phyloP scores from a whole-genome alignment of 2,329 filamentous ascomycete genomes.

The Raffaelea albimanens region DNA sequence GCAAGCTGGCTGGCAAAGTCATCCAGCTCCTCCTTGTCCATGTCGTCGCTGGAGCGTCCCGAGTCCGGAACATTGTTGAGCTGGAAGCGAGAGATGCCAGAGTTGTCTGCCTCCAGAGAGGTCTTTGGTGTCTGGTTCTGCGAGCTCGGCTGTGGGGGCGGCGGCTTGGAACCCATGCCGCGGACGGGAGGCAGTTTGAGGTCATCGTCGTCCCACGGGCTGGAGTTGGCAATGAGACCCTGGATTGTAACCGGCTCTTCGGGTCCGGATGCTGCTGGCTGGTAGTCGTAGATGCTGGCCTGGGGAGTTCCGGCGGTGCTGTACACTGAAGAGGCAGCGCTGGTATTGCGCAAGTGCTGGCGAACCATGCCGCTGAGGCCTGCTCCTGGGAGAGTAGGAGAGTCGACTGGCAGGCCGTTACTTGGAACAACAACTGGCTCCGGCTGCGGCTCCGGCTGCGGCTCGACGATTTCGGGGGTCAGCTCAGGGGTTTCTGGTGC shows the following conservation, averaged over 20 bases:
- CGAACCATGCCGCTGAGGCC: constrained; percentile 75
- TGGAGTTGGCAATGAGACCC: constrained; percentile 25
- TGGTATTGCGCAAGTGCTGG: constrained; percentile 74
- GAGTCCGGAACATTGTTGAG: neutral
- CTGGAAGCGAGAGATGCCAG: neutral
- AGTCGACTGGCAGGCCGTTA: constrained; percentile 42
- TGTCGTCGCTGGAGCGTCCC: constrained; percentile 19
- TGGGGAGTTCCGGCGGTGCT: constrained; percentile 21
- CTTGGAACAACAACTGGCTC: constrained; percentile 14
- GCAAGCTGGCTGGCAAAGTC: constrained; percentile 68
- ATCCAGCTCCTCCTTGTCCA: constrained; percentile 42
- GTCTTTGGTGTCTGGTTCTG: constrained; percentile 2
- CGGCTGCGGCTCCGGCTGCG: too few species aligned
- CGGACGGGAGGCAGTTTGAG: neutral
- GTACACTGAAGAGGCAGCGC: constrained; percentile 73
- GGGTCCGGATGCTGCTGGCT: neutral
- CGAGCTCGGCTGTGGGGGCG: neutral
- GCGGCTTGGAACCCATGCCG: too few species aligned
- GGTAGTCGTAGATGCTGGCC: neutral
- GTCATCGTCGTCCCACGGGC: constrained; percentile 33
- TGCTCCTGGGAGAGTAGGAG: constrained; percentile 62
- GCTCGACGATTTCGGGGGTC: too few species aligned
- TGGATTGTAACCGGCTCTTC: constrained; percentile 15
- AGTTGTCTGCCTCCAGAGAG: neutral
- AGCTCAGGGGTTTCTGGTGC: constrained; percentile 9